These are phyloP conservation scores for Pichia heedii DNA, from an alignment of 805 yeast species.

Conservation along the genomic window DNA sequence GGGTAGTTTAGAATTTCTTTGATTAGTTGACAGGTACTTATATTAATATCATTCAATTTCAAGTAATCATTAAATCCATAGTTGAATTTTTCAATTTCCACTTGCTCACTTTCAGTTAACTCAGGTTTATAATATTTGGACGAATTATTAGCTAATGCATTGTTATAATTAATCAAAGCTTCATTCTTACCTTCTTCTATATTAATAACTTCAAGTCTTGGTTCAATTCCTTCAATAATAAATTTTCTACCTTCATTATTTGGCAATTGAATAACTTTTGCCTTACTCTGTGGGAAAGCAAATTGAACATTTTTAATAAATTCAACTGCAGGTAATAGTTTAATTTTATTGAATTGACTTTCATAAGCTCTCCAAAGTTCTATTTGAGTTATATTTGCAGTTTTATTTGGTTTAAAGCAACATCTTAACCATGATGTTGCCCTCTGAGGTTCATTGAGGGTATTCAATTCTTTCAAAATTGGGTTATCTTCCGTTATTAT, in stretches of 20 bases:
- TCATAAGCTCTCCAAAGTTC: constrained; percentile 95
- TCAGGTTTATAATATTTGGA: constrained; percentile 12
- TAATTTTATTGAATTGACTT: constrained; percentile 62
- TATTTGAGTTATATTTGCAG: constrained; percentile 88
- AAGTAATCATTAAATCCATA: constrained; percentile 27
- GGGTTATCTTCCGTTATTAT: constrained; percentile 21
- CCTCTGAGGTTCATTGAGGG: constrained; percentile 74
- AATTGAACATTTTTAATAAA: constrained; percentile 89
- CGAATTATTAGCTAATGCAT: constrained; percentile 7
- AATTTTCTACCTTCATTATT: constrained; percentile 61
- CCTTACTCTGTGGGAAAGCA: constrained; percentile 82
- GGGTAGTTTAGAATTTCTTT: constrained; percentile 27
- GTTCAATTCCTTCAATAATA: constrained; percentile 90
- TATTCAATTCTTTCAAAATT: constrained; percentile 50
- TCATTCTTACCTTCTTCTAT: constrained; percentile 37
- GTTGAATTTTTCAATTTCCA: constrained; percentile 24
- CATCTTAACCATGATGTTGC: constrained; percentile 94
- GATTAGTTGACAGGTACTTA: constrained; percentile 29
- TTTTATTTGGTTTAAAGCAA: constrained; percentile 68
- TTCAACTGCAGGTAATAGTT: constrained; percentile 87
- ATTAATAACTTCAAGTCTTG: constrained; percentile 54
- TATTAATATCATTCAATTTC: constrained; percentile 32
- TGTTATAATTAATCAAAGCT: constrained; percentile 19
- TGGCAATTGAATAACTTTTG: constrained; percentile 75
- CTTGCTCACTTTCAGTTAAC: constrained; percentile 20